Base-by-base conservation (phyloP, 1,139 yeast genomes). In the Blastobotrys buckinghamii region DNA sequence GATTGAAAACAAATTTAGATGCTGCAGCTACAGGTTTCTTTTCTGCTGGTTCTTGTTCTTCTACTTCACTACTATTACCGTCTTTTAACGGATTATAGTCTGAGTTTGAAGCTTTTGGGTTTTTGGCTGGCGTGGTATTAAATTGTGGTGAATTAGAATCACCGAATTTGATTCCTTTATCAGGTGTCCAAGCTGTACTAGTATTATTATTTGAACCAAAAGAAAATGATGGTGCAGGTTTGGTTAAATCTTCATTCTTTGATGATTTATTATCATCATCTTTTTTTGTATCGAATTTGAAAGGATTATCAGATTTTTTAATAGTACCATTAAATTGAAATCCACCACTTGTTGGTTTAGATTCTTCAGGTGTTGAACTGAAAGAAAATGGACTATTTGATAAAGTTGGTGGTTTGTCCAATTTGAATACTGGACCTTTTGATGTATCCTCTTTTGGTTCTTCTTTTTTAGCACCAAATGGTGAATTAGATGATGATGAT, bases 111-210 rank as follows among this genome's bases (percentile, higher is more conserved):
- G 17, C 19, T n/a, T n/a, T 17, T 13, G 39, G 22, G 6, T n/a
- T 39, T 24, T 30, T 10, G 2, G 32, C 30, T 24, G 42, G 19
- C 5, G 44, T 39, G 39, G 38, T 42, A 16, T 37, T 22, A 27
- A 50, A 47, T 2, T 51, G 37, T 13, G 59, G 19, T 3, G 44
- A 32, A 20, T 16, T 17, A 6, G 32, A n/a, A 24, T 30, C 43
- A n/a, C 63, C 68, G 52, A 67, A 66, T 53, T 64, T 66, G 54
- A 67, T 63, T 10, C 64, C 65, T 48, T 61, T 59, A 33, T 63
- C 68, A 2, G 70, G 70, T 12, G 65, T 55, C 71, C 71, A 67
- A 4, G 57, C 50, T 17, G 45, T 39, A 3, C 26, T 9, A 24
- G 22, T 2, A n/a, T 13, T 22, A 34, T 13, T 16, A 10, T 53